A percentile compares a stretch with the other conserved stretches of the same genome.
Conservation (phyloP, 257 asterid species). For the Primulina tabacum region DNA sequence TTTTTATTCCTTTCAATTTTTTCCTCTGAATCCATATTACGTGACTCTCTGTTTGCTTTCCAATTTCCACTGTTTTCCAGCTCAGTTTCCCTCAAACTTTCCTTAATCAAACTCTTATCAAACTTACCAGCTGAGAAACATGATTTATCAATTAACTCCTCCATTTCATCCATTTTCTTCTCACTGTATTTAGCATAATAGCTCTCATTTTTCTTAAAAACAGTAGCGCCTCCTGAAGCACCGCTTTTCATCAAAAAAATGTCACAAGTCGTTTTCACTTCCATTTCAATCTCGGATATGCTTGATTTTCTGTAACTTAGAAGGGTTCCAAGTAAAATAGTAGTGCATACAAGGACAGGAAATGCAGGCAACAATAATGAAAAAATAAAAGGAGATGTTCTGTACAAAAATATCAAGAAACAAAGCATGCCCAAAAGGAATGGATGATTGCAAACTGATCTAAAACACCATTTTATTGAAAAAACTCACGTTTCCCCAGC, state of each 20-base stretch:
- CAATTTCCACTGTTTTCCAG: not conserved
- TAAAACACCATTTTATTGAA: constrained; percentile 45
- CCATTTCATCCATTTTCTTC: constrained; percentile 27
- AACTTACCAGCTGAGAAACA: constrained; percentile 18
- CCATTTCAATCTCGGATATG: constrained; percentile 70
- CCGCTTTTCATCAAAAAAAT: constrained; percentile 39
- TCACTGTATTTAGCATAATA: constrained; percentile 39
- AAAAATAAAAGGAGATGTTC: constrained; percentile 70
- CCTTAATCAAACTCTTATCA: constrained; percentile 7
- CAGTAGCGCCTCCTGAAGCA: constrained; percentile 32
- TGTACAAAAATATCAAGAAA: constrained; percentile 59
- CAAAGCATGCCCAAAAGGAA: constrained; percentile 63
- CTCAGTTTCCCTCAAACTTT: not conserved
- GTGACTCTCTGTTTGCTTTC: constrained; percentile 11
- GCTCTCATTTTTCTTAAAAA: constrained; percentile 49
- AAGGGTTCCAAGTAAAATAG: constrained; percentile 79
- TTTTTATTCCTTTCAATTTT: constrained; percentile 33
- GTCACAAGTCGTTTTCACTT: constrained; percentile 43
- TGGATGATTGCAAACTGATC: constrained; percentile 69
- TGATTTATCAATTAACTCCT: constrained; percentile 22
- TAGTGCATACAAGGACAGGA: constrained; percentile 86
- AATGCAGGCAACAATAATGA: constrained; percentile 70
- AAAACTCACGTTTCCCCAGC: constrained; percentile 48
- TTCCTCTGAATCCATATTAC: constrained; percentile 18
- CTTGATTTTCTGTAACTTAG: constrained; percentile 79